Percentiles rank a stretch among this genome's conserved stretches.
These are phyloP conservation scores for Solanum tacnaense DNA, from an alignment of 257 asterid genomes.

Conservation along the genomic window DNA sequence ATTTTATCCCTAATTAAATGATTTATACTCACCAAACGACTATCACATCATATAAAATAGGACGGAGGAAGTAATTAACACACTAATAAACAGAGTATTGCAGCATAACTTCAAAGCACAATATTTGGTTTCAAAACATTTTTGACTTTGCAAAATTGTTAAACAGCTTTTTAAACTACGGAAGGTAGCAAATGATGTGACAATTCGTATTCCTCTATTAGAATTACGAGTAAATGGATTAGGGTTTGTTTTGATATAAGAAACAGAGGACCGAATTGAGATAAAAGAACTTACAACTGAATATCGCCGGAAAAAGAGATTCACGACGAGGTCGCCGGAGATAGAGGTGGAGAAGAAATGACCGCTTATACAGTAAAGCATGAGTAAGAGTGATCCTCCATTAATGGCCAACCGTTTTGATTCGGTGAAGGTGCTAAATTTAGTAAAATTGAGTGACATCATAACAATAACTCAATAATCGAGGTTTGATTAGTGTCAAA, in stretches of 20 bases:
- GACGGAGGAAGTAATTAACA: too few relatives aligned
- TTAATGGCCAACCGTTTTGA: background rate
- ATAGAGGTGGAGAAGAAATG: background rate
- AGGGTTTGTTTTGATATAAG: background rate
- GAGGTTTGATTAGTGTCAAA: background rate
- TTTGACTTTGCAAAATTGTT: background rate
- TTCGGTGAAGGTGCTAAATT: background rate
- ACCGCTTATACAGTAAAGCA: background rate
- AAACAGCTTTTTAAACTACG: background rate
- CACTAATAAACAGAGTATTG: background rate
- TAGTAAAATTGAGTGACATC: background rate
- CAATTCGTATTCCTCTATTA: background rate
- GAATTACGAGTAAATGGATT: background rate
- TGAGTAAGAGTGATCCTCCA: background rate
- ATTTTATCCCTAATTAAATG: too few relatives aligned
- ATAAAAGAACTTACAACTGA: background rate
- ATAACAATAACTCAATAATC: background rate
- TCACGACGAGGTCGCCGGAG: background rate
- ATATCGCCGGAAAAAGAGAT: background rate
- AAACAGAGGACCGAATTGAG: background rate
- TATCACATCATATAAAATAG: background rate
- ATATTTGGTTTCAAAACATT: background rate
- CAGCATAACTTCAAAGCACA: background rate
- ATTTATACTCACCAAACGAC: background rate
- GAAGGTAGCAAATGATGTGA: background rate